Evolutionary conservation across 2,329 filamentous ascomycete species (phyloP).

Genomic region (Metarhizium album): DNA sequence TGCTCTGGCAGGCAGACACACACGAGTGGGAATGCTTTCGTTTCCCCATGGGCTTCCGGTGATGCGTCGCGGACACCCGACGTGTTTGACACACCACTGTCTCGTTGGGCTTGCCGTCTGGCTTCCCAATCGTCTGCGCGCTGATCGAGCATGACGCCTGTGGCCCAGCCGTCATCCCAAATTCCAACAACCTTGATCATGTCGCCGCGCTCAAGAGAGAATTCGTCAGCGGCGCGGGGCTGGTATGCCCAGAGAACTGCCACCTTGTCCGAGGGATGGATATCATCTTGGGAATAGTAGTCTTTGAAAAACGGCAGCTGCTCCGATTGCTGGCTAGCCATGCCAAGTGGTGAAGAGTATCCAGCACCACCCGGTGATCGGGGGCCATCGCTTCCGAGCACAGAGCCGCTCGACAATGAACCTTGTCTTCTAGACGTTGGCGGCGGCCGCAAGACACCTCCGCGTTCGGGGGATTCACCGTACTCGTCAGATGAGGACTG

Average conservation of each 20-base stretch:
- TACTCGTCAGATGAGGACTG: conserved; percentile 64
- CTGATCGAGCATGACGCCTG: conserved; percentile 73
- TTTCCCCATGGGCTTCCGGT: conserved; percentile 60
- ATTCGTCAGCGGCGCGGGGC: conserved; percentile 86
- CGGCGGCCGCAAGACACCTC: conserved; percentile 46
- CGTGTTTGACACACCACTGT: conserved; percentile 85
- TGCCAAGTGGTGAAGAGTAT: conserved; percentile 74
- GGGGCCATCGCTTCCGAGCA: conserved; percentile 57
- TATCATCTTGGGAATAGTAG: conserved; percentile 96
- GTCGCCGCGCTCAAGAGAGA: conserved; percentile 84
- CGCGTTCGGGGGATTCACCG: conserved; percentile 56
- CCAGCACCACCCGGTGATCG: conserved; percentile 64
- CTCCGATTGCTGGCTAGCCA: conserved; percentile 85
- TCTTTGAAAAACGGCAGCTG: conserved; percentile 96
- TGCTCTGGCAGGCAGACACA: conserved; percentile 93
- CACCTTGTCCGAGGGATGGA: conserved; percentile 82
- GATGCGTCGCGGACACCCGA: conserved; percentile 53
- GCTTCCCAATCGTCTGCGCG: conserved; percentile 82
- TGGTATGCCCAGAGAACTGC: conserved; percentile 95
- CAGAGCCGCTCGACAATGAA: conserved; percentile 81
- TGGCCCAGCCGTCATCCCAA: conserved; percentile 99
- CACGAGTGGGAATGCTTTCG: conserved; percentile 95
- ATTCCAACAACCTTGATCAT: conserved; percentile 98
- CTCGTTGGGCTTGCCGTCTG: conserved; percentile 65
- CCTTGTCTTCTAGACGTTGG: conserved; percentile 61